Conservation (phyloP, 352 stramenopile genomes). For the Globisporangium megalacanthum region DNA sequence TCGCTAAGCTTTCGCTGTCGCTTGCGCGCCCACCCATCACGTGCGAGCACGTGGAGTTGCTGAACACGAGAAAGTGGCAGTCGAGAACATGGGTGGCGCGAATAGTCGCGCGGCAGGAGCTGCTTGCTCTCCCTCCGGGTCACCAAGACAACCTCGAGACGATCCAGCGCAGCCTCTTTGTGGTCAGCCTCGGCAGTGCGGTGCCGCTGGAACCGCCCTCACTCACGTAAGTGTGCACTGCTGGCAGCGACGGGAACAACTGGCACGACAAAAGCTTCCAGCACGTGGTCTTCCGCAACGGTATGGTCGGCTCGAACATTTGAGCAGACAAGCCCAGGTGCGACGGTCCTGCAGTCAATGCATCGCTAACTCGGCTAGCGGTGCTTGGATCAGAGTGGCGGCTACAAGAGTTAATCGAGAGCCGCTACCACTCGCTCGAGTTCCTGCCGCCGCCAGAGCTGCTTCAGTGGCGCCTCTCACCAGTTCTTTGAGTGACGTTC, state of each 20-base stretch:
- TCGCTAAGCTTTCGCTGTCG: conserved; percentile 25
- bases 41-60: conserved; percentile 82
- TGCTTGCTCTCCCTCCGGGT: conserved; percentile 41
- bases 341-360: conserved; percentile 77
- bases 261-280: conserved; percentile 97
- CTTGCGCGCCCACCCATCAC: conserved; percentile 47
- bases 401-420: conserved; percentile 65
- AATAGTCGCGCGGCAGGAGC: conserved; percentile 55
- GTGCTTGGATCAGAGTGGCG: conserved; percentile 53
- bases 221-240: conserved; percentile 51
- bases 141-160: conserved; percentile 66
- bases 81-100: conserved; percentile 86
- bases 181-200: conserved; percentile 83
- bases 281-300: conserved; percentile 91
- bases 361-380: conserved; percentile 56
- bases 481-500: conserved; percentile 30
- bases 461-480: conserved; percentile 47
- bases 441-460: conserved; percentile 57
- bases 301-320: conserved; percentile 88
- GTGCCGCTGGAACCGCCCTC: conserved; percentile 37
- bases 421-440: conserved; percentile 37
- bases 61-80: conserved; percentile 77
- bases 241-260: conserved; percentile 69
- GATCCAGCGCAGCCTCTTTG: conserved; percentile 87
- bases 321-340: conserved; percentile 95